phyloP scores from a whole-genome alignment of 352 stramenopile genomes.

The Globisporangium paroecandrum region DNA sequence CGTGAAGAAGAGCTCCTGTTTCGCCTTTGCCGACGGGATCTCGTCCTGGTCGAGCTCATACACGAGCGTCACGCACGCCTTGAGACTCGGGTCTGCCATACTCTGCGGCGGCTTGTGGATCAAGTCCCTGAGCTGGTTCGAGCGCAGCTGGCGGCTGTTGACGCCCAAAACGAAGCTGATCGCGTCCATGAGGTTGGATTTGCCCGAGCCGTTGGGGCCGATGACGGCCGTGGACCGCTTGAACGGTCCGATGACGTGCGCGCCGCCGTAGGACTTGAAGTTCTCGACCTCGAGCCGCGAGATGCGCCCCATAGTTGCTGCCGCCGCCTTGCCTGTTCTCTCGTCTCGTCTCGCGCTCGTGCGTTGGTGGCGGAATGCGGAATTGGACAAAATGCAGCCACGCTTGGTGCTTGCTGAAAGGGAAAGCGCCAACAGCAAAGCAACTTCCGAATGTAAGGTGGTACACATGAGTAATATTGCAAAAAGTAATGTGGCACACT shows the following conservation, averaged over 20 bases:
- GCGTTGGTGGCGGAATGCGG: not conserved
- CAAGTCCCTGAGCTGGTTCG: conserved; percentile 95
- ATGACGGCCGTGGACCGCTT: conserved; percentile 97
- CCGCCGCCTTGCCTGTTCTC: not conserved
- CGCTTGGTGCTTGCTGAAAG: not conserved
- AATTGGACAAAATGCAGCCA: not conserved
- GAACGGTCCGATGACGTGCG: conserved; percentile 95
- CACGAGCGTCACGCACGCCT: conserved; percentile 92
- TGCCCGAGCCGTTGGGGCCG: conserved; percentile 96
- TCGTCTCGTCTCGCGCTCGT: not conserved
- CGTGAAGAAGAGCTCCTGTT: conserved; percentile 89
- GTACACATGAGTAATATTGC: not conserved
- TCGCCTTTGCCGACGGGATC: conserved; percentile 36
- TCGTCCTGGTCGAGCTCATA: conserved; percentile 86
- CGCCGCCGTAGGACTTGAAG: conserved; percentile 99
- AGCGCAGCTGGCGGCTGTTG: conserved; percentile 94
- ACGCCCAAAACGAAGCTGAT: conserved; percentile 98
- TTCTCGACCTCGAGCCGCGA: conserved; percentile 97
- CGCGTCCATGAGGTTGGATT: conserved; percentile 94
- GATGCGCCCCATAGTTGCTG: conserved; percentile 75
- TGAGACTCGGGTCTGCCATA: conserved; percentile 32
- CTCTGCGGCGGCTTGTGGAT: conserved; percentile 86
- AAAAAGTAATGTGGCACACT: not conserved
- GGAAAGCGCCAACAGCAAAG: not conserved
- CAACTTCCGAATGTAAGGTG: not conserved